Percentiles rank a stretch among this genome's conserved stretches.
phyloP scores from a whole-genome alignment of 2,329 filamentous ascomycete species.

The Apiospora rasikravindrae region DNA sequence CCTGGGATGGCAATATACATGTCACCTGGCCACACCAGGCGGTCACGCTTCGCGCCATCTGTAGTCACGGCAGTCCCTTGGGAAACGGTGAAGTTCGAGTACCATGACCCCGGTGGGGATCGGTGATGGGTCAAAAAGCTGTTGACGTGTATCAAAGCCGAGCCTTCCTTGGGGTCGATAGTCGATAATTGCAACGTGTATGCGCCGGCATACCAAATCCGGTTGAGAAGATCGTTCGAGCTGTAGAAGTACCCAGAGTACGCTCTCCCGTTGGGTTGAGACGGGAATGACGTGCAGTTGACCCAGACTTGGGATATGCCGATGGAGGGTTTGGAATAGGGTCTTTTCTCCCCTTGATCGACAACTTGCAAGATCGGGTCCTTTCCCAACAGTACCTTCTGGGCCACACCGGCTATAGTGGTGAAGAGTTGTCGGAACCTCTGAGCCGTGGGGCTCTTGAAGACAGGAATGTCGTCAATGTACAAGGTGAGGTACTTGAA shows the following conservation, averaged over 20 bases:
- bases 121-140: constrained; percentile 23
- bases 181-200: constrained; percentile 47
- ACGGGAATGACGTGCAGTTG: constrained; percentile 47
- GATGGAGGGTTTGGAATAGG: constrained; percentile 35
- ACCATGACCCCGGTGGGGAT: constrained; percentile 34
- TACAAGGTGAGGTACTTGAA: constrained; percentile 48
- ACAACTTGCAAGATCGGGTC: background rate
- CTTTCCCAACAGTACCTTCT: constrained; percentile 28
- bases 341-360: constrained; percentile 22
- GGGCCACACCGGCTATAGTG: constrained; percentile 20
- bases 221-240: constrained; percentile 55
- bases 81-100: constrained; percentile 41
- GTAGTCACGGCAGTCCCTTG: constrained; percentile 38
- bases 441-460: background rate
- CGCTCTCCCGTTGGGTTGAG: constrained; percentile 51
- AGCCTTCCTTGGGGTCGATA: constrained; percentile 33
- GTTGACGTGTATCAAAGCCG: constrained; percentile 28
- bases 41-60: constrained; percentile 65
- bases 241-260: constrained; percentile 61
- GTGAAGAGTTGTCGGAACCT: constrained; percentile 23
- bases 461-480: constrained; percentile 32
- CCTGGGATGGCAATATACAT: constrained; percentile 62
- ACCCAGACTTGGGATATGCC: constrained; percentile 43
- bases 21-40: constrained; percentile 66
- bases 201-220: constrained; percentile 57